A percentile compares a stretch with the other conserved stretches of the same genome.
phyloP scores from a whole-genome alignment of 1,284 basidiomycete species.

The Erythrobasidium hasegawianum region DNA sequence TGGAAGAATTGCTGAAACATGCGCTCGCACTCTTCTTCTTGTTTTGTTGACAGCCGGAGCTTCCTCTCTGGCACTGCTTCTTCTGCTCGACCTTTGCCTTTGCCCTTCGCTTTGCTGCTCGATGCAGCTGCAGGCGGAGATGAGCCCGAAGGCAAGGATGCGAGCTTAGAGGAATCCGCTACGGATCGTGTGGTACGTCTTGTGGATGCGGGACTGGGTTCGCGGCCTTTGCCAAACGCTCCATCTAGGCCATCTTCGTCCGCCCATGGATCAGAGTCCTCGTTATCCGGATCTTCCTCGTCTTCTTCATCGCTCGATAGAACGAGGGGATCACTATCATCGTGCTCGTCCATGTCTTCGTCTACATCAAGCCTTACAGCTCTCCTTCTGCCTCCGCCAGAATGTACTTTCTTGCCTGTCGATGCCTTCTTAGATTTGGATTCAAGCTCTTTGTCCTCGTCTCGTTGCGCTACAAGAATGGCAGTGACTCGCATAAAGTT shows the following conservation, averaged over 20 bases:
- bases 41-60: conserved; percentile 9
- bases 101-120: conserved; percentile 20
- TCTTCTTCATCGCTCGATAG: conserved; percentile 25
- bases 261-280: conserved; percentile 33
- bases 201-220: conserved; percentile 3
- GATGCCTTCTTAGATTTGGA: neutral
- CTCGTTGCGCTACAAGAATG: conserved; percentile 23
- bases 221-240: conserved; percentile 17
- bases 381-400: conserved; percentile 28
- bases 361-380: conserved; percentile 23
- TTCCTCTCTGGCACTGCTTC: conserved; percentile 9
- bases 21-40: conserved; percentile 17
- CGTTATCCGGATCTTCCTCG: conserved; percentile 19
- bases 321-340: conserved; percentile 30
- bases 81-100: conserved; percentile 9
- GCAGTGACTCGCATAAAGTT: conserved; percentile 30
- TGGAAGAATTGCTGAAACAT: conserved; percentile 44
- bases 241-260: conserved; percentile 33
- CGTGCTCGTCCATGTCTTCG: conserved; percentile 32
- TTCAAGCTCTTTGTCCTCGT: conserved; percentile 24
- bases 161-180: conserved; percentile 1
- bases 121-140: neutral
- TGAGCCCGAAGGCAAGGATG: neutral
- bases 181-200: conserved; percentile 21
- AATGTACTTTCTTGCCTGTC: conserved; percentile 16